These are phyloP conservation scores for Circinella minor DNA, from an alignment of 371 early-diverging fungal species.

Conservation along the genomic window DNA sequence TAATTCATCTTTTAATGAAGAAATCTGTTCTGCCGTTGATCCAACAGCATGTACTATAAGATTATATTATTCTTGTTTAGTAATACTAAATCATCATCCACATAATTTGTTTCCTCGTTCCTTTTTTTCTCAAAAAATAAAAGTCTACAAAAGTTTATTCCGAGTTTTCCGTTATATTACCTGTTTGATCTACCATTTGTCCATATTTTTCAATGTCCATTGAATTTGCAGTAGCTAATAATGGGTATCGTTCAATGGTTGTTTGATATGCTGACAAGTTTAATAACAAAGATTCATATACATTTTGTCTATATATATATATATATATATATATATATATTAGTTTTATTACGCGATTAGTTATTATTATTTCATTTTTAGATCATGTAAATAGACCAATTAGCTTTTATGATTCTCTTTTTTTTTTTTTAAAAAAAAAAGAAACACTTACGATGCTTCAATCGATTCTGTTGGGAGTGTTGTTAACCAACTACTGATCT, in stretches of 20 bases:
- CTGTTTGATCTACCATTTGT: constrained; percentile 40
- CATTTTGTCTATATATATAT: constrained; percentile 30
- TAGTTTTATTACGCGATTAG: too few species aligned
- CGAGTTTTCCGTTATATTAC: constrained; percentile 20
- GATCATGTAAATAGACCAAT: too few species aligned
- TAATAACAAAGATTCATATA: constrained; percentile 39
- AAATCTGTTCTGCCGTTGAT: constrained; percentile 42
- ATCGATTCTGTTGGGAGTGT: constrained; percentile 31
- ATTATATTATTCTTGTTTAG: not conserved
- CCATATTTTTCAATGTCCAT: constrained; percentile 52
- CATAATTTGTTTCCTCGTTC: not conserved
- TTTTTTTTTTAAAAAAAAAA: not conserved
- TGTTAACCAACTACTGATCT: constrained; percentile 30
- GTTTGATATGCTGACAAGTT: constrained; percentile 43
- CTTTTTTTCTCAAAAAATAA: not conserved
- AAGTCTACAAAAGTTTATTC: not conserved
- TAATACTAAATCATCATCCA: not conserved
- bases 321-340: constrained; percentile 14
- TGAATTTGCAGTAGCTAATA: constrained; percentile 50
- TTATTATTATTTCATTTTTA: too few species aligned
- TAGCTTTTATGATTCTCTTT: too few species aligned
- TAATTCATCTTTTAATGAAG: constrained; percentile 46
- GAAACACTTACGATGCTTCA: constrained; percentile 35
- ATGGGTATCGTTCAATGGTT: constrained; percentile 38
- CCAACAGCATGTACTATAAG: constrained; percentile 31